These are phyloP conservation scores for Botrytis porri DNA, from an alignment of 2,329 filamentous ascomycete species.

Conservation along the genomic window DNA sequence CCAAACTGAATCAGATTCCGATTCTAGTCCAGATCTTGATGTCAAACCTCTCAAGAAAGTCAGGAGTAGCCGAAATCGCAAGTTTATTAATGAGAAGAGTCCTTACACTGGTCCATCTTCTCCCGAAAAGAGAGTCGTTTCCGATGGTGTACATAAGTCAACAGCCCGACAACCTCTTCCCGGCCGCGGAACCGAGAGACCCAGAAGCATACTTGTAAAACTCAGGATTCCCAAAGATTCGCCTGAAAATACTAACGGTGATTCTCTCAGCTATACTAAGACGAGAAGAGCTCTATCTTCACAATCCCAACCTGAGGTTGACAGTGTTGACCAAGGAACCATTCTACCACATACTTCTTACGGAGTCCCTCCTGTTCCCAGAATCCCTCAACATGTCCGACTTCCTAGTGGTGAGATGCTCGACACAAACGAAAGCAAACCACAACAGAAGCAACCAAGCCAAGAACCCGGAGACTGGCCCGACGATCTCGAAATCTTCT, in stretches of 20 bases:
- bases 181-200: conserved; percentile 26
- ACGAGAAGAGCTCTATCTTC: conserved; percentile 11
- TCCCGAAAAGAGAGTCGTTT: conserved; percentile 5
- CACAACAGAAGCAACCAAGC: neutral
- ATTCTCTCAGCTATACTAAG: conserved; percentile 24
- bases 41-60: conserved; percentile 8
- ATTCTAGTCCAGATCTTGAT: conserved; percentile 18
- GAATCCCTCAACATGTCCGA: conserved; percentile 31
- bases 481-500: conserved; percentile 20
- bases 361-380: conserved; percentile 30
- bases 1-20: conserved; percentile 25
- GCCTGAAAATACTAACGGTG: conserved; percentile 25
- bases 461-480: conserved; percentile 17
- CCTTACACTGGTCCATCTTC: conserved; percentile 23
- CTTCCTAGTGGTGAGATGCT: conserved; percentile 19
- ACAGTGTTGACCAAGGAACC: neutral
- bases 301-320: conserved; percentile 23
- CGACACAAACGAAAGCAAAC: neutral
- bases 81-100: conserved; percentile 20
- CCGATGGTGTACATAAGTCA: conserved; percentile 6
- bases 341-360: conserved; percentile 3
- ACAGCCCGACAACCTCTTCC: conserved; percentile 16
- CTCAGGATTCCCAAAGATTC: conserved; percentile 19
- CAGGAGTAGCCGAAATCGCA: conserved; percentile 19
- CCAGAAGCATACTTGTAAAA: conserved; percentile 20